Percentiles rank a stretch among this genome's conserved stretches.
These are phyloP conservation scores for Piper longum DNA, from an alignment of 164 flowering plant species.

Conservation along the genomic window DNA sequence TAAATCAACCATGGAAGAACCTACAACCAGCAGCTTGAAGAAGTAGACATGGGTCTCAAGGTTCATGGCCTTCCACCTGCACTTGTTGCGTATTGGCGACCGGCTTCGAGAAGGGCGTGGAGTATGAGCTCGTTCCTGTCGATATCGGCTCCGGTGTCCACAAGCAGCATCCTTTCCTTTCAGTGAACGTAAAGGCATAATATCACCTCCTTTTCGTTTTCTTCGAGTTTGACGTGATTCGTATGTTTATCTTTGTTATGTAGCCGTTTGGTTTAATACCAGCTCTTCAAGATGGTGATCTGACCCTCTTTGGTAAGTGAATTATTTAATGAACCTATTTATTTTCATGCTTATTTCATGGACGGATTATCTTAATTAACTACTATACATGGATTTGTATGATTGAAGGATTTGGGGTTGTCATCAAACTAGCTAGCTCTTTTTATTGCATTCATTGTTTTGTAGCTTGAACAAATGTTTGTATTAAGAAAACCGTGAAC, in stretches of 20 bases:
- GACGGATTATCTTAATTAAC: too few relatives aligned
- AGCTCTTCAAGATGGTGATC: slow-evolving; percentile 20
- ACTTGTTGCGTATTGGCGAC: slow-evolving; percentile 5
- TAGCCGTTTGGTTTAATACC: slow-evolving; percentile 32
- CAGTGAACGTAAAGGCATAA: slow-evolving; percentile 6
- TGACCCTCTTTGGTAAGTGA: slow-evolving; percentile 24
- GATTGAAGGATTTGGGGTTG: too few relatives aligned
- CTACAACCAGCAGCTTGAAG: too few relatives aligned
- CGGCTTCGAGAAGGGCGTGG: slow-evolving; percentile 10
- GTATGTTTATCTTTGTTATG: not conserved
- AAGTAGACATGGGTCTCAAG: not conserved
- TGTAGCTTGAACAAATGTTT: too few relatives aligned
- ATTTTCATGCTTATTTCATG: too few relatives aligned
- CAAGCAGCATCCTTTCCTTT: slow-evolving; percentile 6
- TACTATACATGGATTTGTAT: too few relatives aligned
- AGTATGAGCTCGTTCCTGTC: slow-evolving; percentile 8
- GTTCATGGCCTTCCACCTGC: slow-evolving; percentile 7
- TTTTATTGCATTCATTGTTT: too few relatives aligned
- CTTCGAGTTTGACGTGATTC: not conserved
- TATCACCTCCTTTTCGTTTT: not conserved
- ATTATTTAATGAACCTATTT: too few relatives aligned
- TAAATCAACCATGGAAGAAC: too few relatives aligned
- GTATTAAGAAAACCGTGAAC: too few relatives aligned
- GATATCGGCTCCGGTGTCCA: slow-evolving; percentile 2
- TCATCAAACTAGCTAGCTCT: too few relatives aligned